A percentile compares a stretch with the other conserved stretches of the same genome.
Evolutionary conservation across 2,329 filamentous ascomycete genomes (phyloP).

Genomic region (Pseudopithomyces maydicus): DNA sequence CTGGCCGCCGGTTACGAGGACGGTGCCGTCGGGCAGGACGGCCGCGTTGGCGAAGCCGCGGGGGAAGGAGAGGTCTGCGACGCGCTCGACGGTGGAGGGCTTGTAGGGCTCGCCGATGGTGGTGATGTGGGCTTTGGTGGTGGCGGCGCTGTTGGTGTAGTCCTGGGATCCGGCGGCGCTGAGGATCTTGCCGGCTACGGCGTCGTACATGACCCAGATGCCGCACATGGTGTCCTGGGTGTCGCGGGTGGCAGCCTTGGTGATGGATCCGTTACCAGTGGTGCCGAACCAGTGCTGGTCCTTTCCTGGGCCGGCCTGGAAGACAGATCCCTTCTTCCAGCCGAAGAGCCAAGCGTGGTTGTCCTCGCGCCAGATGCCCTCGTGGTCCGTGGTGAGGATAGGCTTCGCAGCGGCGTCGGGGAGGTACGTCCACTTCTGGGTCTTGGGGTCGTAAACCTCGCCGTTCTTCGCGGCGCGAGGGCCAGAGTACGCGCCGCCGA

Average conservation of each 20-base stretch:
- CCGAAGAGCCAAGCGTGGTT: background rate
- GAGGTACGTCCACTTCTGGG: background rate
- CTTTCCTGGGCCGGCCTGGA: background rate
- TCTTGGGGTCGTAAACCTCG: background rate
- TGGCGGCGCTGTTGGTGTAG: background rate
- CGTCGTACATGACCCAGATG: background rate
- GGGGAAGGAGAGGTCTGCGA: constrained; percentile 18
- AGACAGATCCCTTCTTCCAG: background rate
- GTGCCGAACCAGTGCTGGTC: background rate
- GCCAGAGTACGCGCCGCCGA: background rate
- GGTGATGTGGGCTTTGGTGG: constrained; percentile 18
- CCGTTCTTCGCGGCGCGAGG: background rate
- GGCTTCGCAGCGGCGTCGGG: background rate
- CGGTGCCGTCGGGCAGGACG: constrained; percentile 28
- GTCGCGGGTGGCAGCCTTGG: background rate
- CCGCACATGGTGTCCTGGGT: background rate
- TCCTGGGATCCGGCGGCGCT: background rate
- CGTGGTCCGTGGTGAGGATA: background rate
- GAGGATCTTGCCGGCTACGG: background rate
- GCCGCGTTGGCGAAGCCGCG: constrained; percentile 26
- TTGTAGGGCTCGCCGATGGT: constrained; percentile 21
- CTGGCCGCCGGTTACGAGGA: constrained; percentile 29
- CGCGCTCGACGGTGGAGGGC: constrained; percentile 12
- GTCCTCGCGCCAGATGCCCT: background rate
- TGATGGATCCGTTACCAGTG: background rate